Conservation (phyloP, 2,329 filamentous ascomycete species). For the Juglanconis oblonga region DNA sequence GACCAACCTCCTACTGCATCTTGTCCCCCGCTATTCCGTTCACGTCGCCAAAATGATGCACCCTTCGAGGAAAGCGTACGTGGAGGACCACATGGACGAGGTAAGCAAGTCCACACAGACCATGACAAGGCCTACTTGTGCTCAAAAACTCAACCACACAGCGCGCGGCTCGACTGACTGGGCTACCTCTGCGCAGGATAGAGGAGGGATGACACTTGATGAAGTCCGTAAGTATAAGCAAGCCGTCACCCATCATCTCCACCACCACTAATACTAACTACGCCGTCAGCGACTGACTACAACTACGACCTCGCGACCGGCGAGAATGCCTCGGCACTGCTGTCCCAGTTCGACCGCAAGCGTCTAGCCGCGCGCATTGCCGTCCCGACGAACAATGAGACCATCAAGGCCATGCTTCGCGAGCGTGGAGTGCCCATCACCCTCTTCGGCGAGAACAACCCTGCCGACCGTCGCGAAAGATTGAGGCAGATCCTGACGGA, state of each 20-base stretch:
- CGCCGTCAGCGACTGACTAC: conserved; percentile 55
- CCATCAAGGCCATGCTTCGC: conserved; percentile 76
- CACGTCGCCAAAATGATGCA: conserved; percentile 60
- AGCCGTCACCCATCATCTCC: not conserved
- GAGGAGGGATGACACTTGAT: conserved; percentile 44
- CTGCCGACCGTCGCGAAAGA: conserved; percentile 77
- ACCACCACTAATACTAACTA: conserved; percentile 8
- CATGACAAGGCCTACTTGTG: conserved; percentile 15
- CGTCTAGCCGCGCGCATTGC: conserved; percentile 82
- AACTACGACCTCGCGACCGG: conserved; percentile 79
- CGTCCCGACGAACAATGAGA: conserved; percentile 89
- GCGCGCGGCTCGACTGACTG: conserved; percentile 24
- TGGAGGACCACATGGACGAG: conserved; percentile 75
- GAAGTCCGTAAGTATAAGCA: conserved; percentile 39
- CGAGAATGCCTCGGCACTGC: conserved; percentile 79
- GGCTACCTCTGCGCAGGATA: conserved; percentile 26
- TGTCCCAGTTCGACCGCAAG: conserved; percentile 88
- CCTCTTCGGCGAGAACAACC: conserved; percentile 83
- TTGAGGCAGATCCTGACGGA: conserved; percentile 77
- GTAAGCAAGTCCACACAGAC: conserved; percentile 43
- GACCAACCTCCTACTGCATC: not conserved
- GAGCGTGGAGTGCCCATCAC: conserved; percentile 92
- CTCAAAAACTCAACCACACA: conserved; percentile 22
- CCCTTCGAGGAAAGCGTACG: conserved; percentile 87
- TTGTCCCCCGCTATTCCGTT: not conserved